Base-by-base conservation (phyloP, 768 basidiomycete genomes). In the Auricularia sp. region DNA sequence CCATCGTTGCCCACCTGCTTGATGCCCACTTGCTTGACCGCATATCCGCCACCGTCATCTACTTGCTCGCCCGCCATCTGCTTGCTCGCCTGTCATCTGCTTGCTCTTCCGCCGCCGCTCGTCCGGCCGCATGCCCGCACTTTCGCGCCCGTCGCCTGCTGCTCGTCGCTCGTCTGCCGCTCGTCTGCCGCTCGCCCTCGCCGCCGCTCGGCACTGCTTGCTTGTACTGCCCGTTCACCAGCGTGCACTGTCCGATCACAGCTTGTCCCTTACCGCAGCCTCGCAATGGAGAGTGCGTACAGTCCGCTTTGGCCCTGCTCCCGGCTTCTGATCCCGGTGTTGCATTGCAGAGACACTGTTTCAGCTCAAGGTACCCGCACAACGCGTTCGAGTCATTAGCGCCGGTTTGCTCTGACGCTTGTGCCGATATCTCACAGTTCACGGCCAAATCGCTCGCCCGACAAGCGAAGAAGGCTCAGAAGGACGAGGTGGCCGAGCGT, bases 391-490 rank as follows among this genome's bases (percentile, higher is more conserved):
- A 42, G 39, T 42, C 39, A 42, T 42, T 65, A 29, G 29, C 29
- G 0, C 29, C 44, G 66, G 62, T 64, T 35, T 64, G 61, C 64
- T 66, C 69, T 69, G 62, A 68, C 62, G 29, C 59, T 60, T 34
- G 56, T 35, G 33, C 53, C 21, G 29, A 16, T 11, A 29, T 43
- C 63, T 62, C 64, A 36, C 71, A 99, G 96, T 98, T 99, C 81
- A 99, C 97, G 21, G 94, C 97, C 67, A 99, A 98, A 84, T 86
- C 92, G 42, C 83, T 99, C 23, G 89, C 82, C 74, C 84, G 91
- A 61, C 97, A 99, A 77, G 93, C 97, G 3, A 95, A 93, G 81
- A 98, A 98, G 77, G 95, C 97, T 0, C 86, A 93, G 76, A 98
- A 96, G 72, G 96, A 98, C 73, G 97, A 99, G 78, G 83, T 81